Evolutionary conservation across 805 yeast genomes (phyloP).

Genomic region (Yarrowia yakushimensis): DNA sequence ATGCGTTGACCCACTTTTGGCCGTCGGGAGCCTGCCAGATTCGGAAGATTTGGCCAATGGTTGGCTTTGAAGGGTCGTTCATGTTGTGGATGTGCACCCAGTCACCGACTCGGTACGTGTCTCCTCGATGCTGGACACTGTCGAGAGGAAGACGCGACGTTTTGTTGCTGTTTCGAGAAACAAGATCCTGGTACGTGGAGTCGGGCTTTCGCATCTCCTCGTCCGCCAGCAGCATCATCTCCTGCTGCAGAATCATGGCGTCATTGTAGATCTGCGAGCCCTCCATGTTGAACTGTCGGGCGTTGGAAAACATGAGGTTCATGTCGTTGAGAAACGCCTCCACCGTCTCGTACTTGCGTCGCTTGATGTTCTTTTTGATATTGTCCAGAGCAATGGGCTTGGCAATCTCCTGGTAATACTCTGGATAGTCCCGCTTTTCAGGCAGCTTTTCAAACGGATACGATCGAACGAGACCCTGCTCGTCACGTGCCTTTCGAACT

Average conservation of each 20-base stretch:
- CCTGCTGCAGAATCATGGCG: constrained; percentile 59
- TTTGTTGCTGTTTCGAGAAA: constrained; percentile 49
- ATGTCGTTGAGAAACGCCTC: constrained; percentile 76
- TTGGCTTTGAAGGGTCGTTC: constrained; percentile 84
- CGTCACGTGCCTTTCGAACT: constrained; percentile 66
- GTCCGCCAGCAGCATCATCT: constrained; percentile 53
- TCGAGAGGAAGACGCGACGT: constrained; percentile 76
- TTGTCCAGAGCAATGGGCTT: constrained; percentile 43
- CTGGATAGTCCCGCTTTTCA: constrained; percentile 53
- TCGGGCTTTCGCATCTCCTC: constrained; percentile 80
- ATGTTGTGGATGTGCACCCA: constrained; percentile 89
- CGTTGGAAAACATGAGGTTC: constrained; percentile 68
- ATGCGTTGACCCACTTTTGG: constrained; percentile 82
- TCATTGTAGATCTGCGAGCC: constrained; percentile 58
- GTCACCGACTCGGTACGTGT: constrained; percentile 80
- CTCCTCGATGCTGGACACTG: constrained; percentile 65
- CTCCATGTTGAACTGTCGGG: constrained; percentile 59
- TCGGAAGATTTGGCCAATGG: constrained; percentile 88
- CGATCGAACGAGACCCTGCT: constrained; percentile 48
- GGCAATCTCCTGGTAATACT: constrained; percentile 46
- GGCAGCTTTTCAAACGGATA: constrained; percentile 78
- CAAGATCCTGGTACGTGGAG: constrained; percentile 55
- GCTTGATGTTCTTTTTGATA: constrained; percentile 77
- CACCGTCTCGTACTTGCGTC: constrained; percentile 73
- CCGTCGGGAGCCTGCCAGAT: constrained; percentile 83